Base-by-base conservation (phyloP, 176 grass and related monocot species). In the Canna indica region DNA sequence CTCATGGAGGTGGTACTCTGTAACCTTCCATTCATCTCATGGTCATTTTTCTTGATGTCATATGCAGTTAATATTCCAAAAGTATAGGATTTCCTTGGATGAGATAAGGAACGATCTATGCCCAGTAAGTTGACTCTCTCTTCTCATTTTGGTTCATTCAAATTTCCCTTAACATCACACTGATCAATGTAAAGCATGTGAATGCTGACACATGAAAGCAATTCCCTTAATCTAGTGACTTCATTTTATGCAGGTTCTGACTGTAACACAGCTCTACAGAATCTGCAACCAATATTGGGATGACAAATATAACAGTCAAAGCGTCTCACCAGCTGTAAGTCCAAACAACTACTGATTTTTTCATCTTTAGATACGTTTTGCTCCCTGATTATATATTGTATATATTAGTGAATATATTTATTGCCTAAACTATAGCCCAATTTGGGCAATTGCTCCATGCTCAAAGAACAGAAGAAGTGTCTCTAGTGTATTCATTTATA, bases 271-370 rank as follows among this genome's bases (percentile, higher is more conserved):
- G 79, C 74, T 97, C 11, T 92, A 97, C 53, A 97, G 85, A 85
- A 91, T 97, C 77, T 90, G 88, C 87, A 97, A 83, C 2, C 93
- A 97, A 47, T 97, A 92, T 68, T 90, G 84, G 79, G 93, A 97
- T 87, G 93, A 97, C 45, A 97, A 97, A 81, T 92, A 97, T 73
- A 92, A 97, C 52, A 83, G 78, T 67, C 78, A 92, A 85, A 90
- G 88, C 33, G 86, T 97, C n/a, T 90, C 89, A 70, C 75, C 90
- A 72, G 76, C 74, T 78, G 93, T 90, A 87, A 85, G 68, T 65
- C 69, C 8, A n/a, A 76, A 71, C 68, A 27, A 59, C 39, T 32
- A 6, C 27, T 27, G 44, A n/a, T 70, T 35, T 31, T 32, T 14
- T 62, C 59, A 62, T 62, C 14, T 17, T 16, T 30, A n/a, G 7